Evolutionary conservation across 2,329 filamentous ascomycete genomes (phyloP).

Genomic region (Dendryphion nanum): DNA sequence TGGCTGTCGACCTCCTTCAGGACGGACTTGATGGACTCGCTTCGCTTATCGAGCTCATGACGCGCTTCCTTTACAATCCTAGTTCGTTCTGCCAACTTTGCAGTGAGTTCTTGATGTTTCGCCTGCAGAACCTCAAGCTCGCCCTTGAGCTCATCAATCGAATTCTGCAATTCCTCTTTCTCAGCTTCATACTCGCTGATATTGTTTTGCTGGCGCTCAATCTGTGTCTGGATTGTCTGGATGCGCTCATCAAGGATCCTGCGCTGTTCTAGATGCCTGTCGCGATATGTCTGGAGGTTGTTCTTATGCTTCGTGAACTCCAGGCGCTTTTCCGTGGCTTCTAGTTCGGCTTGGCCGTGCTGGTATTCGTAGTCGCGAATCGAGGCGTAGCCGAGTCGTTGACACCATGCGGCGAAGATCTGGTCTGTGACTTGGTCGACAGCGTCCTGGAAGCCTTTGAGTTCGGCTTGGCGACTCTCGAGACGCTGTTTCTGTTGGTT

Average conservation of each 20-base stretch:
- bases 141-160: slow-evolving; percentile 69
- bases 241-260: slow-evolving; percentile 69
- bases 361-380: slow-evolving; percentile 93
- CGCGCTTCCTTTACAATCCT: slow-evolving; percentile 78
- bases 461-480: slow-evolving; percentile 57
- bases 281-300: slow-evolving; percentile 59
- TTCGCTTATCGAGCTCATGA: slow-evolving; percentile 77
- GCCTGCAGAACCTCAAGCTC: slow-evolving; percentile 76
- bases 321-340: slow-evolving; percentile 80
- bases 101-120: slow-evolving; percentile 66
- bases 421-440: slow-evolving; percentile 84
- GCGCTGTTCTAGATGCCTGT: slow-evolving; percentile 69
- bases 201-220: slow-evolving; percentile 65
- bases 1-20: slow-evolving; percentile 73
- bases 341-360: slow-evolving; percentile 88
- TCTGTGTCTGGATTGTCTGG: slow-evolving; percentile 63
- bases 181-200: slow-evolving; percentile 64
- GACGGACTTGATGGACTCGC: slow-evolving; percentile 74
- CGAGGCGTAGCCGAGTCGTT: slow-evolving; percentile 78
- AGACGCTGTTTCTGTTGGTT: slow-evolving; percentile 69
- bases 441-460: slow-evolving; percentile 58
- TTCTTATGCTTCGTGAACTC: slow-evolving; percentile 79
- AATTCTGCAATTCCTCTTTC: slow-evolving; percentile 71
- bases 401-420: slow-evolving; percentile 83
- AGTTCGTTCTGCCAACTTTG: slow-evolving; percentile 65